Base-by-base conservation (phyloP, 371 early-diverging fungal species). In the Circinella umbellata region DNA sequence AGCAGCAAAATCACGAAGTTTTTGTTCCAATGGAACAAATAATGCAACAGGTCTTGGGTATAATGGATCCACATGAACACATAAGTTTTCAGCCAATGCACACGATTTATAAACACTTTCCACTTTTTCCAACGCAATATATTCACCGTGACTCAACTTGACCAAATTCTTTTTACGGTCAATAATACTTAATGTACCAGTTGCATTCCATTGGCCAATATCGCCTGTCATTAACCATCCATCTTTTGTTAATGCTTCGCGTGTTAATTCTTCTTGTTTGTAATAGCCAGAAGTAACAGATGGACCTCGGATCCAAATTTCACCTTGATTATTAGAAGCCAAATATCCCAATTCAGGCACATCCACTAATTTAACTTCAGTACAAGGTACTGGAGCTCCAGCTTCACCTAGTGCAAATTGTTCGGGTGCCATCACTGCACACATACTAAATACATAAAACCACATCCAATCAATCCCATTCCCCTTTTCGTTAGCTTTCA, bases 171-270 rank as follows among this genome's bases (percentile, higher is more conserved):
- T 95, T 66, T 86, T 88, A 66, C 94, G 85, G 77, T 95, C 95
- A 74, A 94, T 93, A 61, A 95, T 85, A 55, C 79, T 64, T 17
- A 94, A 76, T 42, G 86, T 83, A n/a, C 93, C 94, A 55, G 89
- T 84, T 10, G 73, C 72, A 14, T 85, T 84, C 88, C 87, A 90
- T 79, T 92, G 89, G 39, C 91, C 97, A 46, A 73, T 73, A 77
- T 98, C 98, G 48, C 98, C 97, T 9, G 98, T 97, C 76, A 84
- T 87, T 47, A 97, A 71, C 97, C 98, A 98, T 4, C 94, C 94
- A 72, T 94, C 91, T 18, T 86, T 84, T 20, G 90, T 90, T 49
- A 95, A 73, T 0, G 91, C 77, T 69, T 94, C 92, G n/a, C 89
- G 91, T 37, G 91, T 91, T n/a, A 78, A 81, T 14, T 86, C 87